Conservation (phyloP, 495 filamentous ascomycete species). For the Lasiosphaeria ovina region DNA sequence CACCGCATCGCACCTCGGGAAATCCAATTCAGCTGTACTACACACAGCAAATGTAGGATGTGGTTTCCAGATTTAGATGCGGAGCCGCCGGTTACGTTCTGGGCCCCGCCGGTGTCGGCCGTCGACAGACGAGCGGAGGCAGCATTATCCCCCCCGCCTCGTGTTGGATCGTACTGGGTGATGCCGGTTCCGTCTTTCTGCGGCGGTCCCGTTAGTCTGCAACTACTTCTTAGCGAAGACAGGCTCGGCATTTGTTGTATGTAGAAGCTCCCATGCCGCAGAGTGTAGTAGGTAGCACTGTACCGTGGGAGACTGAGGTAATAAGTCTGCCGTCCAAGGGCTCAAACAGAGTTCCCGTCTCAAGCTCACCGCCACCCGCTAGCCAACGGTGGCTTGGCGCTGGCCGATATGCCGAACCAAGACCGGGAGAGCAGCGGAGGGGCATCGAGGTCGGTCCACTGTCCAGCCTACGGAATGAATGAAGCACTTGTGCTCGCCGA, state of each 20-base stretch:
- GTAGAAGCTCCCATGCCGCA: too few species aligned
- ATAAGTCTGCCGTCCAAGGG: neutral
- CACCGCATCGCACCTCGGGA: too few species aligned
- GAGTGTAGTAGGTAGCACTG: neutral
- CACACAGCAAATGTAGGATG: too few species aligned
- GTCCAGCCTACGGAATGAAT: neutral
- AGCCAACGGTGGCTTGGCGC: neutral
- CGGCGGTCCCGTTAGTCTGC: too few species aligned
- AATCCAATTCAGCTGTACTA: too few species aligned
- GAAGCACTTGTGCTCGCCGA: neutral
- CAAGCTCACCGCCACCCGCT: neutral
- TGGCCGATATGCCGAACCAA: neutral
- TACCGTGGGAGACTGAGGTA: neutral
- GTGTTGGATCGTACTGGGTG: too few species aligned
- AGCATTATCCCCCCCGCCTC: too few species aligned
- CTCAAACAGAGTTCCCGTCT: neutral
- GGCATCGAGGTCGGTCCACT: neutral
- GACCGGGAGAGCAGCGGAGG: neutral
- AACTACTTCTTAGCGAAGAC: too few species aligned
- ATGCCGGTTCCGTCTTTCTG: too few species aligned
- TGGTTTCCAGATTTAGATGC: too few species aligned
- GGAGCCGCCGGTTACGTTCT: neutral
- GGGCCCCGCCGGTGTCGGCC: neutral
- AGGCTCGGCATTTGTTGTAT: too few species aligned
- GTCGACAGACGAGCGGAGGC: neutral